phyloP scores from a whole-genome alignment of 2,329 filamentous ascomycete genomes.

The Microcyclosporella mali region DNA sequence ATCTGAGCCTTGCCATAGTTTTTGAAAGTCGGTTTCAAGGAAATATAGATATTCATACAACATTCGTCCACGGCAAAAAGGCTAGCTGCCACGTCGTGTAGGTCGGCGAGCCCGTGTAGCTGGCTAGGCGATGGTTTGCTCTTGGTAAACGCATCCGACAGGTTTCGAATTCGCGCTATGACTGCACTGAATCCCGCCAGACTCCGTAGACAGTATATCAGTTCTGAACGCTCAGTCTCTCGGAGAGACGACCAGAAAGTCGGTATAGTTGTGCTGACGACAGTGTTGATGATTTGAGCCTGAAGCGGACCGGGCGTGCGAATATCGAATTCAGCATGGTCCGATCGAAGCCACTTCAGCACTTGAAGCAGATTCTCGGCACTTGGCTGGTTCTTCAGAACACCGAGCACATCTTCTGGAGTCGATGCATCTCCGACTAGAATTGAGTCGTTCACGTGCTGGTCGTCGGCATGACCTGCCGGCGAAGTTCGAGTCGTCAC shows the following conservation, averaged over 20 bases:
- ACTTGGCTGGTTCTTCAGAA: constrained; percentile 38
- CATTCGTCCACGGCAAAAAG: no score
- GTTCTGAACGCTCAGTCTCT: constrained; percentile 38
- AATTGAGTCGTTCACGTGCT: not conserved
- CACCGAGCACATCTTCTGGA: constrained; percentile 28
- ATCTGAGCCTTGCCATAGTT: constrained; percentile 23
- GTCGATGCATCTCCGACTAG: constrained; percentile 10
- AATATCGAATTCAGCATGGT: constrained; percentile 47
- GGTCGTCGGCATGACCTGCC: not conserved
- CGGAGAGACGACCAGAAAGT: constrained; percentile 72
- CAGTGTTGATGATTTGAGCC: constrained; percentile 66
- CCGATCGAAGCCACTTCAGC: constrained; percentile 10
- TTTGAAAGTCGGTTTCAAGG: no score
- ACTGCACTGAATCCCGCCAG: constrained; percentile 73
- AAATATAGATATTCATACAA: no score
- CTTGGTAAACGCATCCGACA: constrained; percentile 3
- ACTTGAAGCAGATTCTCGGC: constrained; percentile 28
- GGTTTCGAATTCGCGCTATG: constrained; percentile 57
- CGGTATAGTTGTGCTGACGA: constrained; percentile 69
- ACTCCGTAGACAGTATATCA: constrained; percentile 64
- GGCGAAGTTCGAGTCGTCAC: not conserved
- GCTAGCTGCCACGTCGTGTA: no score
- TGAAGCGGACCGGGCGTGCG: constrained; percentile 58
- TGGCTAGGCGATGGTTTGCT: not conserved
- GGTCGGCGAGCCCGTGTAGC: constrained; percentile 24